Base-by-base conservation (phyloP, 768 basidiomycete species). In the Mycena vitilis region DNA sequence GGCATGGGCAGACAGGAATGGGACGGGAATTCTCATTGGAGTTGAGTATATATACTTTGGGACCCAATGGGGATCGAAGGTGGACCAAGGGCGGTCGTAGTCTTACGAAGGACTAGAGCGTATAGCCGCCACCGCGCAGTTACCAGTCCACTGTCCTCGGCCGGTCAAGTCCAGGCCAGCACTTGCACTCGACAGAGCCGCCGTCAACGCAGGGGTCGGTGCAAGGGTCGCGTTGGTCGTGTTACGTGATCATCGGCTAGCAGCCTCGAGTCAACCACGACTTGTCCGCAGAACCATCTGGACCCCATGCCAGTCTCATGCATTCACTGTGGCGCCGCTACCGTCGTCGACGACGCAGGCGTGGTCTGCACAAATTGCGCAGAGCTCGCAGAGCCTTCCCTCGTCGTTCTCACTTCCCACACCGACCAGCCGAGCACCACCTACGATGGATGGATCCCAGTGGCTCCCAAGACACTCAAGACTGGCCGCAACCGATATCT, bases 301-400 rank as follows among this genome's bases (percentile, higher is more conserved):
- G 62, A 30, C 30, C 30, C 30, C 30, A 84, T 84, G 82, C 68
- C 81, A 58, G 64, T 71, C 70, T 53, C 62, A 37, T 92, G 91
- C 80, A 78, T 63, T 36, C 86, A 86, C 52, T 93, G 92, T 76
- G 85, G 83, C 51, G 85, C 80, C 15, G 20, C 73, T 63, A 87
- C 86, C 20, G 77, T 83, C 68, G 88, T 85, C 83, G 84, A 89
- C 78, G 83, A 85, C 38, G 84, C 85, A 34, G 85, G 84, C 63
- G 89, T 90, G 53, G 87, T 94, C 66, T 95, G 93, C 78, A 86
- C 86, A 15, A 59, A 69, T n/a, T 94, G 93, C 72, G 93, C 90
- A 18, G 89, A 88, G n/a, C 86, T 95, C 22, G 81, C 79, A 12
- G 88, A 93, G 73, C 83, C 91, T 0, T 80, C 84, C 16, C 90